phyloP scores from a whole-genome alignment of 768 basidiomycete species.

The Auriscalpium vulgare region DNA sequence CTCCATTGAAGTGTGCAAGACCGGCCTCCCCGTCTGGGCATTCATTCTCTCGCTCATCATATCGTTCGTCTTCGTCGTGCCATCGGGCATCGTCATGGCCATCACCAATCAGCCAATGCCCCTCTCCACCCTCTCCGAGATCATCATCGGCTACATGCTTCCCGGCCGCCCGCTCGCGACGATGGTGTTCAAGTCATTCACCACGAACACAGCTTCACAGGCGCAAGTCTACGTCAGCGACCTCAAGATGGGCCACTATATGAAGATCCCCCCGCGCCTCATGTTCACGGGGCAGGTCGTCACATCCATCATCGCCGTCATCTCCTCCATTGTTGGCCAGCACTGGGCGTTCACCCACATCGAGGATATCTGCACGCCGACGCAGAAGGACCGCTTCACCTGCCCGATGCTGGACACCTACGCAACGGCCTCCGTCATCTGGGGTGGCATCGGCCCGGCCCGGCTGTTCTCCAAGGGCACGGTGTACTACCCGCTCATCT shows the following conservation, averaged over 20 bases:
- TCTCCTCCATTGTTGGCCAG: slow-evolving; percentile 58
- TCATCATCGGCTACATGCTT: slow-evolving; percentile 70
- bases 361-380: slow-evolving; percentile 58
- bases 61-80: slow-evolving; percentile 49
- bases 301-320: slow-evolving; percentile 45
- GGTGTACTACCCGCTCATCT: slow-evolving; percentile 55
- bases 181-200: slow-evolving; percentile 70
- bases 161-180: slow-evolving; percentile 80
- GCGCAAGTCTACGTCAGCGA: slow-evolving; percentile 62
- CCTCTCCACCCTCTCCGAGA: slow-evolving; percentile 66
- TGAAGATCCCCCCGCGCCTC: slow-evolving; percentile 79
- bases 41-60: slow-evolving; percentile 35
- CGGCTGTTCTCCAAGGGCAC: slow-evolving; percentile 60
- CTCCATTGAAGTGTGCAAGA: slow-evolving; percentile 65
- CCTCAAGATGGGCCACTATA: slow-evolving; percentile 84
- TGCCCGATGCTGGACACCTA: slow-evolving; percentile 67
- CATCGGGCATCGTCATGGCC: slow-evolving; percentile 76
- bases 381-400: slow-evolving; percentile 54
- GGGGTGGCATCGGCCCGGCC: slow-evolving; percentile 73
- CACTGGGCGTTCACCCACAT: slow-evolving; percentile 69
- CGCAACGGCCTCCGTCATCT: slow-evolving; percentile 66
- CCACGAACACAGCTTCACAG: slow-evolving; percentile 52
- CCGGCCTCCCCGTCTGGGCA: slow-evolving; percentile 77
- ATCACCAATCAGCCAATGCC: slow-evolving; percentile 78
- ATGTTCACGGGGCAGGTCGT: slow-evolving; percentile 68